Evolutionary conservation across 23 red algal genomes (phyloP), one percentile per base, ranked within the genome.

Genomic region (Gracilariopsis chorda): DNA sequence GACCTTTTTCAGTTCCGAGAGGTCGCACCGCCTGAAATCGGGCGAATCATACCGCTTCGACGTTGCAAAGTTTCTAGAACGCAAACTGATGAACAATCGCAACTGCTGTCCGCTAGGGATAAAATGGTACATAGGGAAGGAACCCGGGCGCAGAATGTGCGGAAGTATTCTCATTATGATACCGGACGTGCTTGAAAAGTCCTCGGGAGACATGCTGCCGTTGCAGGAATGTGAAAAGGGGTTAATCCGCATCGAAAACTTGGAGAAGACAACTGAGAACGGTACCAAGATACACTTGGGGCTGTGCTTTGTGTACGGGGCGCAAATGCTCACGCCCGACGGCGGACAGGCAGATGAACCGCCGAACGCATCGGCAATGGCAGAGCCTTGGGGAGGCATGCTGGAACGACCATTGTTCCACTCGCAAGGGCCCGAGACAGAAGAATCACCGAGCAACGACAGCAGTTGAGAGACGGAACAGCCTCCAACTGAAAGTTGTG

Each of bases 1-100:
- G 55, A 43, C 59, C 51, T 59, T 60, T n/a, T 83, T 61, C 28
- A 8, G 78, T 28, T 83, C 78, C 21, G 78, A 83, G 43, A 35
- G 59, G 7, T 63, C 59, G 44, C 53, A 49, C 53, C 49, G 25
- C 32, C 78, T 63, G 12, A 55, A 12, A 4, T 29, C 53, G 14
- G 59, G 59, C 10, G 59, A 83, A 47, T 59, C 47, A 13, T 55
- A 83, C 53, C 33, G 13, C 3, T 83, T 63, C 42, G 44, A 48
- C 20, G 53, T 63, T 3, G 78, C 78, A 83, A 83, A 83, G 19
- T 37, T 83, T 29, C 44, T 53, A 11, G 51, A 83, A 37, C 49
- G 55, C 27, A 83, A 83, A 37, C 11, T 29, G 16, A 30, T 63
- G 58, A 30, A 63, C 34, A 30, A 29, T 0, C 25, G 58, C 58